Percentiles rank a stretch among this genome's conserved stretches.
These are phyloP conservation scores for Prorocentrum cordatum DNA, from an alignment of 169 alveolate species.

Conservation along the genomic window DNA sequence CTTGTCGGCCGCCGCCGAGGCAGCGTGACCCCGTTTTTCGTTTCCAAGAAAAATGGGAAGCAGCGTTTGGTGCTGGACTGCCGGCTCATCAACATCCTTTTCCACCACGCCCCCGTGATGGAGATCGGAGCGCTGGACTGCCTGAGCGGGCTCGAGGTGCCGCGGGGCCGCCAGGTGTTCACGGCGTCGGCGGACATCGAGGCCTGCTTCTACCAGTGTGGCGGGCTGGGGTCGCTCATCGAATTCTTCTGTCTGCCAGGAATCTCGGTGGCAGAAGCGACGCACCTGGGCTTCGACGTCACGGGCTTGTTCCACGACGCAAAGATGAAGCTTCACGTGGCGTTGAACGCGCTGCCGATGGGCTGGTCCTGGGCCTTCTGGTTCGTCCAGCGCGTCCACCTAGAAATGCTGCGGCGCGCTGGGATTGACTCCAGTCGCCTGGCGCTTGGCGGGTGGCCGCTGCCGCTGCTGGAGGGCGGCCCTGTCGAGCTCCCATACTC, in stretches of 20 bases:
- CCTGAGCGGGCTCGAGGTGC: not conserved
- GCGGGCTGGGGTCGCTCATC: not conserved
- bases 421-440: too few species aligned
- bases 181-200: not conserved
- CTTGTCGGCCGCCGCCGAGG: not conserved
- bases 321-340: too few species aligned
- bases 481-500: too few species aligned
- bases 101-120: not conserved
- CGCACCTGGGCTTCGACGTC: too few species aligned
- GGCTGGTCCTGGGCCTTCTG: too few species aligned
- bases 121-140: not conserved
- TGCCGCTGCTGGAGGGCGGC: too few species aligned
- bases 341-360: too few species aligned
- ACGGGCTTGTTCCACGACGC: too few species aligned
- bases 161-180: not conserved
- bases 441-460: too few species aligned
- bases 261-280: too few species aligned
- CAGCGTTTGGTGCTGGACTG: conserved; percentile 3
- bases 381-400: too few species aligned
- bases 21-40: not conserved
- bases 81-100: not conserved
- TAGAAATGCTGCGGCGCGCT: too few species aligned
- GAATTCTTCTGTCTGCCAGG: not conserved
- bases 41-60: not conserved
- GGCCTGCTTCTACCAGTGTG: not conserved